A percentile compares a stretch with the other conserved stretches of the same genome.
Evolutionary conservation across 805 yeast species (phyloP).

Genomic region (Candida easanensis): DNA sequence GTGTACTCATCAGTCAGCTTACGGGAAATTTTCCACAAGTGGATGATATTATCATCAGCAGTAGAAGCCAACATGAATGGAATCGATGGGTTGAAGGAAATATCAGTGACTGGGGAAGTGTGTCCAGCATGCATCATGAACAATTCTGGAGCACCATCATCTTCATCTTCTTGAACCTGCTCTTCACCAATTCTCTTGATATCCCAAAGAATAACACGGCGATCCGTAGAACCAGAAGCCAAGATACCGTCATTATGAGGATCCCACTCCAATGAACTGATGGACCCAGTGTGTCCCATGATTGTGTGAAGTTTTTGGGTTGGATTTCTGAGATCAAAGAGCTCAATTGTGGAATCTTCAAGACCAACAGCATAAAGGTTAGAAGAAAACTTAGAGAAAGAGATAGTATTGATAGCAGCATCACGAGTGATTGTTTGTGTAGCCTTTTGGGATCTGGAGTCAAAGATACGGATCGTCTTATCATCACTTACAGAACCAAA

Average conservation of each 20-base stretch:
- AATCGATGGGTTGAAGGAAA: conserved; percentile 61
- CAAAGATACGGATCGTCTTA: conserved; percentile 50
- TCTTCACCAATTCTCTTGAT: conserved; percentile 76
- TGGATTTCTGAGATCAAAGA: conserved; percentile 60
- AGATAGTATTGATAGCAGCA: conserved; percentile 54
- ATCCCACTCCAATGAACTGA: conserved; percentile 74
- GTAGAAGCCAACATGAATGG: conserved; percentile 75
- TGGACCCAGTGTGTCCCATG: conserved; percentile 75
- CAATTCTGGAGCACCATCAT: conserved; percentile 86
- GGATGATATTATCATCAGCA: conserved; percentile 43
- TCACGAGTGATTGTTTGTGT: conserved; percentile 28
- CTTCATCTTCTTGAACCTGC: conserved; percentile 82
- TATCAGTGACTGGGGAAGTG: conserved; percentile 70
- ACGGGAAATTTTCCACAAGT: conserved; percentile 42
- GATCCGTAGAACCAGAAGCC: conserved; percentile 74
- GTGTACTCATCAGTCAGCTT: conserved; percentile 33
- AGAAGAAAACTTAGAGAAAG: conserved; percentile 61
- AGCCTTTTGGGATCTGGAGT: conserved; percentile 35
- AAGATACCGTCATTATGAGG: conserved; percentile 74
- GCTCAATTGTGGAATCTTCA: conserved; percentile 59
- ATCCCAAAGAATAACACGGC: conserved; percentile 82
- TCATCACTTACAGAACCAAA: conserved; percentile 81
- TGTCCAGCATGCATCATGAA: conserved; percentile 94
- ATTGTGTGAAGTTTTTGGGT: conserved; percentile 57
- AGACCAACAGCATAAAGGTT: conserved; percentile 69